Conservation (phyloP, 305 asterid genomes). For the Rubia peregrina region DNA sequence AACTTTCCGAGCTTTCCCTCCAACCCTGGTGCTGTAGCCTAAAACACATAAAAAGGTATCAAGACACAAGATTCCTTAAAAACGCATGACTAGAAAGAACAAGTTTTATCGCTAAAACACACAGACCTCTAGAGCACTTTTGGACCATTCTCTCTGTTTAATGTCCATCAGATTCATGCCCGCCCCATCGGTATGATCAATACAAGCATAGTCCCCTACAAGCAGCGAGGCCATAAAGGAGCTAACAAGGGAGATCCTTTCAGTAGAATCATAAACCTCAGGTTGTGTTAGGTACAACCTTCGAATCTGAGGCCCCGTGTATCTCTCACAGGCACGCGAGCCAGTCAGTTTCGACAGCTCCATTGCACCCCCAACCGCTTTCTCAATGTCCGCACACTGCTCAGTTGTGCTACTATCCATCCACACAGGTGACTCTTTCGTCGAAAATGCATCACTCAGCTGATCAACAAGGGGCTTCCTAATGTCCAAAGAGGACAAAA, state of each 20-base stretch:
- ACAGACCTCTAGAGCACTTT: constrained; percentile 46
- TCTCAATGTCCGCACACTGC: constrained; percentile 59
- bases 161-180: constrained; percentile 89
- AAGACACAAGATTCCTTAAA: background rate
- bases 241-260: constrained; percentile 68
- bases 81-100: background rate
- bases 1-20: constrained; percentile 67
- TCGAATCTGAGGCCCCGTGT: constrained; percentile 67
- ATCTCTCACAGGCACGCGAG: constrained; percentile 67
- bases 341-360: constrained; percentile 65
- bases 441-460: constrained; percentile 45
- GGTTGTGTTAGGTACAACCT: constrained; percentile 49
- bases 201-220: constrained; percentile 51
- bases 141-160: constrained; percentile 56
- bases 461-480: constrained; percentile 43
- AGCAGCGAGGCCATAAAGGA: constrained; percentile 79
- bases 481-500: constrained; percentile 45
- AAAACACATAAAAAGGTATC: background rate
- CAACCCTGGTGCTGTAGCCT: constrained; percentile 70
- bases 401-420: constrained; percentile 75
- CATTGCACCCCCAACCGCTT: constrained; percentile 63
- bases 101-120: background rate
- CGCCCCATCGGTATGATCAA: constrained; percentile 84
- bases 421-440: constrained; percentile 70
- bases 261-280: constrained; percentile 49